phyloP scores from a whole-genome alignment of 768 basidiomycete species.

The Hirschioporus abietinus region DNA sequence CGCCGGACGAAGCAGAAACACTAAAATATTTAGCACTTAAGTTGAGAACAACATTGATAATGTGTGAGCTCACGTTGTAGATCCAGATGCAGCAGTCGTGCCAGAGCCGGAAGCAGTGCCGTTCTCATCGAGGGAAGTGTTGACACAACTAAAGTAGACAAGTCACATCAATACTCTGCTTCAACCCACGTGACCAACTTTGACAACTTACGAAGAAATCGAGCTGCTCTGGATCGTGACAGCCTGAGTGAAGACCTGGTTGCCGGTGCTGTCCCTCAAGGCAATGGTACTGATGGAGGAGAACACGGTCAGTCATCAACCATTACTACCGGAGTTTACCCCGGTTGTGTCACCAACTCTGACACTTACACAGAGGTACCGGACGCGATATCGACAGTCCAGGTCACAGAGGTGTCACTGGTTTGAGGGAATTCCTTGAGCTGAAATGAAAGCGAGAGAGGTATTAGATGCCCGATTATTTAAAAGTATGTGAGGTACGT shows the following conservation, averaged over 20 bases:
- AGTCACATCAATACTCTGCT: background rate
- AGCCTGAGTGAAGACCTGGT: slow-evolving; percentile 44
- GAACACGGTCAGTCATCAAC: slow-evolving; percentile 5
- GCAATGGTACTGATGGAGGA: slow-evolving; percentile 38
- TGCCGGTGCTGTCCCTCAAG: slow-evolving; percentile 56
- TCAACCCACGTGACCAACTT: background rate
- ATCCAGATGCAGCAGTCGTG: slow-evolving; percentile 6
- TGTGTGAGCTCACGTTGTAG: background rate
- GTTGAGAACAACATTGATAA: too few relatives aligned
- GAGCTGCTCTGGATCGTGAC: slow-evolving; percentile 37
- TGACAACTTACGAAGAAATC: slow-evolving; percentile 29
- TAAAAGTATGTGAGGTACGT: slow-evolving; percentile 16
- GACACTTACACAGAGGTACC: slow-evolving; percentile 44
- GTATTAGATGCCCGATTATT: slow-evolving; percentile 1
- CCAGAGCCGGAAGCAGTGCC: slow-evolving; percentile 11
- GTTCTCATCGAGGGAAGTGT: slow-evolving; percentile 15
- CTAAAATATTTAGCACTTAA: too few relatives aligned
- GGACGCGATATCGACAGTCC: slow-evolving; percentile 44
- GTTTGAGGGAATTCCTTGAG: slow-evolving; percentile 47
- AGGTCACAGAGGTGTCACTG: slow-evolving; percentile 40
- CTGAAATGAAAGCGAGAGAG: slow-evolving; percentile 33
- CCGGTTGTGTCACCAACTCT: background rate
- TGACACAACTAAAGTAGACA: slow-evolving; percentile 20
- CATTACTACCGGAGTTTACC: too few relatives aligned
- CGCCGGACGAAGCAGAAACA: too few relatives aligned